Evolutionary conservation across 1,139 yeast genomes (phyloP).

Genomic region (Entelexis sorbosivorans): DNA sequence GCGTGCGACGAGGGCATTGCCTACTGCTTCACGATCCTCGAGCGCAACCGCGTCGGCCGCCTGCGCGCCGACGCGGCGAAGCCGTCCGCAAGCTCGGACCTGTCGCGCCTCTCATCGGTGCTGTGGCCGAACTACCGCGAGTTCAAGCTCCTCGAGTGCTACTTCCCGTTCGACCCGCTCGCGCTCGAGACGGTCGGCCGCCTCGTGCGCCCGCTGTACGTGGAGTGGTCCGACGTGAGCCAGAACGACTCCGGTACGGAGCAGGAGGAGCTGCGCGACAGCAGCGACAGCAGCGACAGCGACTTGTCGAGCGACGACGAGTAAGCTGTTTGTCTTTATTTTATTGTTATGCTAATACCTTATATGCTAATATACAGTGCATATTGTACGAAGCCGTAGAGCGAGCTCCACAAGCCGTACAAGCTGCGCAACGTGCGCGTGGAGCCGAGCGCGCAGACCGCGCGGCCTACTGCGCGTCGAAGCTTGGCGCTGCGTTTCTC

Average conservation of each 20-base stretch:
- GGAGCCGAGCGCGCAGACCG: too few species aligned
- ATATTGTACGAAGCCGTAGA: too few species aligned
- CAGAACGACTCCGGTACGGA: slow-evolving; percentile 47
- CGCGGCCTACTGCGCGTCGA: too few species aligned
- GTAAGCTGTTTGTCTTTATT: background rate
- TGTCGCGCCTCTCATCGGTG: slow-evolving; percentile 7
- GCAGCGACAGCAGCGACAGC: background rate
- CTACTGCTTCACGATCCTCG: slow-evolving; percentile 86
- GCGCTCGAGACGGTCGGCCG: slow-evolving; percentile 53
- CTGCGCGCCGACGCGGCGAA: slow-evolving; percentile 25
- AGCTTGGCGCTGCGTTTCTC: too few species aligned
- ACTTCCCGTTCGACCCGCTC: slow-evolving; percentile 92
- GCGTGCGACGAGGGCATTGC: slow-evolving; percentile 85
- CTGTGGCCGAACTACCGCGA: slow-evolving; percentile 46
- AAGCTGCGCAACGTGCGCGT: too few species aligned
- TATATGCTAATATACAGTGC: background rate
- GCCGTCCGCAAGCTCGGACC: slow-evolving; percentile 4
- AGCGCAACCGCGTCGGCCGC: slow-evolving; percentile 68
- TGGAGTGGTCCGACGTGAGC: slow-evolving; percentile 70
- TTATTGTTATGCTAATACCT: background rate
- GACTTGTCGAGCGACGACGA: background rate
- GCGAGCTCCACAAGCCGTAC: too few species aligned
- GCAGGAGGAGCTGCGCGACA: slow-evolving; percentile 2
- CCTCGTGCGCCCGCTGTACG: slow-evolving; percentile 46
- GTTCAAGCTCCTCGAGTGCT: slow-evolving; percentile 77